A percentile compares a stretch with the other conserved stretches of the same genome.
phyloP scores from a whole-genome alignment of 257 asterid species.

The Fraxinus quadrangulata region DNA sequence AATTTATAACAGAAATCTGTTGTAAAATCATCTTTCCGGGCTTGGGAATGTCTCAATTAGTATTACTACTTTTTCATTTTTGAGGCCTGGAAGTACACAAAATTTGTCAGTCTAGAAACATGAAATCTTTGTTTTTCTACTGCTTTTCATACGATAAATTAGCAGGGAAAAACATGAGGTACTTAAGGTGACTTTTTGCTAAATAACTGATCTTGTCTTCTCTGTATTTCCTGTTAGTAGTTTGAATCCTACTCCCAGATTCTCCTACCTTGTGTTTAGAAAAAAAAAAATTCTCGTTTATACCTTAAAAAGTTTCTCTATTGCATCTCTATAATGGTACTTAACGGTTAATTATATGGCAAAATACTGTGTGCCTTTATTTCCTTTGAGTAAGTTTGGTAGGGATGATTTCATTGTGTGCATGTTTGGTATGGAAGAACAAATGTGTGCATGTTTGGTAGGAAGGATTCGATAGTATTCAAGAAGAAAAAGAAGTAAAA shows the following conservation, averaged over 20 bases:
- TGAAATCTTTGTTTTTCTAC: neutral
- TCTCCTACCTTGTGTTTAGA: neutral
- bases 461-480: neutral
- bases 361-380: neutral
- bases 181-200: neutral
- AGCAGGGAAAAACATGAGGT: neutral
- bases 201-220: neutral
- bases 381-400: neutral
- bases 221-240: neutral
- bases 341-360: neutral
- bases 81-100: constrained; percentile 1
- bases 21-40: neutral
- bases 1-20: neutral
- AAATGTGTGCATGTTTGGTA: neutral
- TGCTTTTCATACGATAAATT: neutral
- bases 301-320: neutral
- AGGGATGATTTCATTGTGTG: neutral
- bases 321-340: neutral
- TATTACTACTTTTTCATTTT: neutral
- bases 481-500: neutral
- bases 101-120: neutral
- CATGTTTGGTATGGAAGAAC: neutral
- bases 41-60: neutral
- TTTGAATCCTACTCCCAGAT: neutral
- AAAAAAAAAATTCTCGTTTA: neutral